Conservation (phyloP, 192 early-diverging fungal species). For the Radiomyces spectabilis region DNA sequence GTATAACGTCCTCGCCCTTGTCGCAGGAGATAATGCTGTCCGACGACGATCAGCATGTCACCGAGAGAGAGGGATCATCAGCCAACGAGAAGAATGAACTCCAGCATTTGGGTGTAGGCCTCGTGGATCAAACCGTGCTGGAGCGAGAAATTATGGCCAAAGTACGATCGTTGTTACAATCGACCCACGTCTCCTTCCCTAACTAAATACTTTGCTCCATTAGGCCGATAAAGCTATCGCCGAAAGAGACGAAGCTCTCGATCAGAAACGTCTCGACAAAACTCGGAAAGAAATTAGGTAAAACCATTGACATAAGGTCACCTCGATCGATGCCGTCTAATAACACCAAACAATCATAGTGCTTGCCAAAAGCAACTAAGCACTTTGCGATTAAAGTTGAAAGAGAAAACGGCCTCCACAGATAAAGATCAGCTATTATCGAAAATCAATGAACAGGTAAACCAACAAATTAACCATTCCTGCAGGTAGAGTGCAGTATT, state of each 20-base stretch:
- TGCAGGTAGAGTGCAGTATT: too few species aligned
- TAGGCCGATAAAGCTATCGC: conserved; percentile 54
- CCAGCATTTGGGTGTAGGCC: conserved; percentile 27
- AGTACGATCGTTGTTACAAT: too few species aligned
- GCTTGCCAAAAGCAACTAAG: conserved; percentile 18
- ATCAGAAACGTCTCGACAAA: conserved; percentile 60
- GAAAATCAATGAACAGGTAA: conserved; percentile 30
- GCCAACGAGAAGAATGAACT: conserved; percentile 2
- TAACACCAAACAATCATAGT: too few species aligned
- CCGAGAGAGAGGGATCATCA: neutral
- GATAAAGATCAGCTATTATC: conserved; percentile 22
- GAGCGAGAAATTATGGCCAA: conserved; percentile 60
- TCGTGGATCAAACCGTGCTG: conserved; percentile 55
- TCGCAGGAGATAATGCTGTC: neutral
- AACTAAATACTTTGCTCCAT: too few species aligned
- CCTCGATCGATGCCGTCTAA: too few species aligned
- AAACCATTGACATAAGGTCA: too few species aligned
- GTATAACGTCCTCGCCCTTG: neutral
- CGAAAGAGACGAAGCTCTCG: conserved; percentile 50
- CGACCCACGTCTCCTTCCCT: too few species aligned
- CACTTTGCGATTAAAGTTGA: conserved; percentile 29
- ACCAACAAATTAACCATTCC: too few species aligned
- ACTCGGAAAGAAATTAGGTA: conserved; percentile 49
- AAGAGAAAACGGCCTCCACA: conserved; percentile 6
- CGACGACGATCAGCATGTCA: neutral